phyloP scores from a whole-genome alignment of 371 early-diverging fungal species.

The Capniomyces stellatus region DNA sequence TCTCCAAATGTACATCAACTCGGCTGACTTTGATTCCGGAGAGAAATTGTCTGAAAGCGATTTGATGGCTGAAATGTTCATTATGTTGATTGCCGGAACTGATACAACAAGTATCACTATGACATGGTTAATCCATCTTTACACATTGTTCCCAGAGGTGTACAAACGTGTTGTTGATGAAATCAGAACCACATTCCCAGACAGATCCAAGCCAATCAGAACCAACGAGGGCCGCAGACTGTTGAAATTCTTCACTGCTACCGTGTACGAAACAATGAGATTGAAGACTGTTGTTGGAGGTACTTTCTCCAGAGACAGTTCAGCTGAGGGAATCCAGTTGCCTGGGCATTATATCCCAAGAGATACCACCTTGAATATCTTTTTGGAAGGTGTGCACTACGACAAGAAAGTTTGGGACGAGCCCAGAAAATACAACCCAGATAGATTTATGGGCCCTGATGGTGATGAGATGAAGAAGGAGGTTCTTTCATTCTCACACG shows the following conservation, averaged over 20 bases:
- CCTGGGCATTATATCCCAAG: constrained; percentile 9
- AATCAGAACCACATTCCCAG: constrained; percentile 7
- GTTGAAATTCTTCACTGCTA: constrained; percentile 15
- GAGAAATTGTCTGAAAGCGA: constrained; percentile 6
- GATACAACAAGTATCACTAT: constrained; percentile 16
- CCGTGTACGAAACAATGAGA: constrained; percentile 13
- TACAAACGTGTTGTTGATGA: constrained; percentile 7
- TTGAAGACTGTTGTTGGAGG: constrained; percentile 7
- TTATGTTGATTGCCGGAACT: constrained; percentile 15
- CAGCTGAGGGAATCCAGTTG: constrained; percentile 12
- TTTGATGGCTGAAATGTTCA: constrained; percentile 13
- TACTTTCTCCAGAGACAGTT: constrained; percentile 11
- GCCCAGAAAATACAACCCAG: constrained; percentile 11
- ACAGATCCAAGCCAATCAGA: constrained; percentile 2
- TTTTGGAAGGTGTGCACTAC: constrained; percentile 8
- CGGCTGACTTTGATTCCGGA: constrained; percentile 5
- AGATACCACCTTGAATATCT: constrained; percentile 8
- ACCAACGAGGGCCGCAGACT: constrained; percentile 2
- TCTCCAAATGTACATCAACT: constrained; percentile 13
- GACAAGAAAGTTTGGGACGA: constrained; percentile 1
- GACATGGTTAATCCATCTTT: constrained; percentile 13
- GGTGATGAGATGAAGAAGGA: constrained; percentile 4
- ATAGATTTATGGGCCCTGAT: constrained; percentile 10
- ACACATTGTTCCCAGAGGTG: constrained; percentile 10
- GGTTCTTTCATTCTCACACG: constrained; percentile 17